These are phyloP conservation scores for Paraconiothyrium brasiliense DNA, from an alignment of 2,329 filamentous ascomycete species.

Conservation along the genomic window DNA sequence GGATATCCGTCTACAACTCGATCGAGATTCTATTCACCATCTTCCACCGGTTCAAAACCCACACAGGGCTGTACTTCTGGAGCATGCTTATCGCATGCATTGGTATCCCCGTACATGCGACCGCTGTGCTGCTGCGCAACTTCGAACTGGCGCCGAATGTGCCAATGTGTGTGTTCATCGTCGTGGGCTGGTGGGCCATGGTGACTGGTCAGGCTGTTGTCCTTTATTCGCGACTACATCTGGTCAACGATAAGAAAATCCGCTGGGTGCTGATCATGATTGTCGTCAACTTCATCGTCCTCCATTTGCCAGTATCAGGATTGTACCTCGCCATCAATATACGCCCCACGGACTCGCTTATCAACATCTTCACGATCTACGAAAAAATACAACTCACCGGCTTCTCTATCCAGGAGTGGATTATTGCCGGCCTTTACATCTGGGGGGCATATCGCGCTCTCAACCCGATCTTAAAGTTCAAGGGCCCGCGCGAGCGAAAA, in stretches of 20 bases:
- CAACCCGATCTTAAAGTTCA: constrained; percentile 42
- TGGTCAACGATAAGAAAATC: constrained; percentile 63
- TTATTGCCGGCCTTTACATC: constrained; percentile 58
- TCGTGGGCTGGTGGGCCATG: constrained; percentile 68
- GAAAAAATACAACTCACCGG: constrained; percentile 54
- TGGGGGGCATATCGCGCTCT: constrained; percentile 56
- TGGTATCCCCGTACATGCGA: constrained; percentile 55
- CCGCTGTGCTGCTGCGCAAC: constrained; percentile 56
- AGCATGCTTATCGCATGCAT: constrained; percentile 54
- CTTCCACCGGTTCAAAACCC: constrained; percentile 56
- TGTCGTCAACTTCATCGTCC: constrained; percentile 60
- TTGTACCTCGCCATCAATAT: constrained; percentile 62
- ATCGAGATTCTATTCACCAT: constrained; percentile 57
- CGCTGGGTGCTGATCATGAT: constrained; percentile 65
- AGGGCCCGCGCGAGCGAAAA: constrained; percentile 9
- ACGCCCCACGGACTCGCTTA: constrained; percentile 37
- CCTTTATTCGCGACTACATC: constrained; percentile 68
- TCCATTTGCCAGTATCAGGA: constrained; percentile 64
- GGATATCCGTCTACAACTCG: constrained; percentile 47
- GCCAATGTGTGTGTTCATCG: constrained; percentile 53
- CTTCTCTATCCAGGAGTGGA: constrained; percentile 50
- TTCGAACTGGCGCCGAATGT: constrained; percentile 50
- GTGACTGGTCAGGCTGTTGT: constrained; percentile 69
- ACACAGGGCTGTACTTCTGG: constrained; percentile 59
- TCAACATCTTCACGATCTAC: constrained; percentile 46